Evolutionary conservation across 768 basidiomycete genomes (phyloP).

Genomic region (Galerina sulciceps): DNA sequence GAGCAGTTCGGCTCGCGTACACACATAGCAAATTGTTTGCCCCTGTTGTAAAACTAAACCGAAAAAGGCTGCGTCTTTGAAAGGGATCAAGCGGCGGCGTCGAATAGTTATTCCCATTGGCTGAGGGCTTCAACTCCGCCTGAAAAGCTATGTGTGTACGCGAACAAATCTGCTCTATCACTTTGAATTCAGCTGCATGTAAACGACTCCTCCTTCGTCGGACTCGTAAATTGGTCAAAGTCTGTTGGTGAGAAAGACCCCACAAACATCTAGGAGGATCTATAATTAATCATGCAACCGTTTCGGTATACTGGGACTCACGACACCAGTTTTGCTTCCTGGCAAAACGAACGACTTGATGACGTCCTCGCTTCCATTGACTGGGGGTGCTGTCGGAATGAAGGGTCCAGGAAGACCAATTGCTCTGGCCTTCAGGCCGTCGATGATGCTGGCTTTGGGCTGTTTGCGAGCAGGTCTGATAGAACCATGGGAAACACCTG

Average conservation of each 20-base stretch:
- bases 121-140: too few relatives aligned
- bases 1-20: too few relatives aligned
- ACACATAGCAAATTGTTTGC: too few relatives aligned
- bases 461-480: constrained; percentile 23
- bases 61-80: too few relatives aligned
- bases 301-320: constrained; percentile 31
- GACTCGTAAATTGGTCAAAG: constrained; percentile 49
- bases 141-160: too few relatives aligned
- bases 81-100: too few relatives aligned
- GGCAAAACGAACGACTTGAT: constrained; percentile 62
- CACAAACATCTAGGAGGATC: constrained; percentile 55
- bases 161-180: too few relatives aligned
- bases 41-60: too few relatives aligned
- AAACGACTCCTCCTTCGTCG: too few relatives aligned
- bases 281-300: not conserved
- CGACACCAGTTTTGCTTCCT: constrained; percentile 61
- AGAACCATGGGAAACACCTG: constrained; percentile 2
- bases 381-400: constrained; percentile 47
- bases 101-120: too few relatives aligned
- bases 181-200: too few relatives aligned
- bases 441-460: constrained; percentile 45
- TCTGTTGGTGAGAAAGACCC: constrained; percentile 57
- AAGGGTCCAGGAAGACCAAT: constrained; percentile 52
- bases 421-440: constrained; percentile 41
- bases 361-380: constrained; percentile 51